Evolutionary conservation across 164 flowering plant species (phyloP).

Genomic region (Paratinospora sagittata): DNA sequence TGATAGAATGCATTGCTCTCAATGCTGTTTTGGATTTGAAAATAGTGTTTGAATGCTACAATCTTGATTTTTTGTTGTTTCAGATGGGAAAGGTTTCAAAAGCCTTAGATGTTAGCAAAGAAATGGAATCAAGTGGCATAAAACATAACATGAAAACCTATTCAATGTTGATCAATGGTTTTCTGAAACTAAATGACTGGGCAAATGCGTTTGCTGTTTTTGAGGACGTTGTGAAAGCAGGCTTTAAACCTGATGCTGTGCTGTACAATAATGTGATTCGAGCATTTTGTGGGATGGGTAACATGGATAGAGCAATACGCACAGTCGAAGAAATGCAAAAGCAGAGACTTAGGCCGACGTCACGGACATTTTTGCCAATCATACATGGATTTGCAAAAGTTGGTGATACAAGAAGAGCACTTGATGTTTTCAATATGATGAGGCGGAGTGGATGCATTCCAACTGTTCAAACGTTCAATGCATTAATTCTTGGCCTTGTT

Average conservation of each 20-base stretch:
- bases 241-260: constrained; percentile 84
- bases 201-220: constrained; percentile 91
- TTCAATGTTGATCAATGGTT: constrained; percentile 93
- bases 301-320: constrained; percentile 81
- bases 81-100: constrained; percentile 84
- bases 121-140: constrained; percentile 71
- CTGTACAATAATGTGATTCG: constrained; percentile 83
- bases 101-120: constrained; percentile 75
- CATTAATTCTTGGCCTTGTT: constrained; percentile 80
- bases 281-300: constrained; percentile 98
- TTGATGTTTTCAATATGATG: constrained; percentile 85
- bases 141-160: constrained; percentile 92
- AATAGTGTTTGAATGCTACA: not conserved
- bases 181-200: constrained; percentile 80
- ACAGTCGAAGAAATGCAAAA: constrained; percentile 79
- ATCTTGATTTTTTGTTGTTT: constrained; percentile 15
- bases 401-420: constrained; percentile 73
- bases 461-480: constrained; percentile 83
- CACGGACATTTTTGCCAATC: constrained; percentile 89
- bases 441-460: constrained; percentile 88
- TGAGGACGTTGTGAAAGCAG: constrained; percentile 75
- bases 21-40: no score
- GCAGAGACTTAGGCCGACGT: constrained; percentile 66
- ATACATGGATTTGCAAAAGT: constrained; percentile 79
- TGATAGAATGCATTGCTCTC: not conserved